Conservation (phyloP, 2,329 filamentous ascomycete species). For the Teratosphaeria zuluensis region DNA sequence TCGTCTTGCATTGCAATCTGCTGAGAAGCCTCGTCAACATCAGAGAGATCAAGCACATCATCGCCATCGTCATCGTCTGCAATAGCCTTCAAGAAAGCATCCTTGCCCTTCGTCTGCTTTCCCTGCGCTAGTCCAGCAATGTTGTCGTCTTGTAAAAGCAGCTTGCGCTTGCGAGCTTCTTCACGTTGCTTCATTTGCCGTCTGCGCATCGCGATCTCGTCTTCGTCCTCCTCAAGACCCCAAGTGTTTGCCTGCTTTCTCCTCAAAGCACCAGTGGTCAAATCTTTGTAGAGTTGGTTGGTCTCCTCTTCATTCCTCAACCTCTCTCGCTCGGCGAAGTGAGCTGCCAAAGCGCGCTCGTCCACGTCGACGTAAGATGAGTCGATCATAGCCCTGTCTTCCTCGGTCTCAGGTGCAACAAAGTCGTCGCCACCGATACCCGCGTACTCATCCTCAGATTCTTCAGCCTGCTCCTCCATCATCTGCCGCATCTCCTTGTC, state of each 20-base stretch:
- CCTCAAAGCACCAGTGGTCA: slow-evolving; percentile 78
- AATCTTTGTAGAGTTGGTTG: slow-evolving; percentile 83
- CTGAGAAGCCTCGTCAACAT: slow-evolving; percentile 44
- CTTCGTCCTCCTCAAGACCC: slow-evolving; percentile 72
- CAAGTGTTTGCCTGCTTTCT: slow-evolving; percentile 63
- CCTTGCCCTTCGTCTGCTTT: slow-evolving; percentile 53
- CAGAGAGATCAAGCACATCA: slow-evolving; percentile 51
- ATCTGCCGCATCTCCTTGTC: slow-evolving; percentile 78
- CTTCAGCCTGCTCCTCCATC: slow-evolving; percentile 87
- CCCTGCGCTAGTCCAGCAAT: slow-evolving; percentile 63
- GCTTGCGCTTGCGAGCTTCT: slow-evolving; percentile 84
- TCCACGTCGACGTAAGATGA: slow-evolving; percentile 66
- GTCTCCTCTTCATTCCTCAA: slow-evolving; percentile 76
- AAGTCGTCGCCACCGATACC: slow-evolving; percentile 86
- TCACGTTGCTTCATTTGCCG: slow-evolving; percentile 76
- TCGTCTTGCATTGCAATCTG: slow-evolving; percentile 25
- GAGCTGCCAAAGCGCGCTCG: slow-evolving; percentile 70
- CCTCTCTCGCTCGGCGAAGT: slow-evolving; percentile 75
- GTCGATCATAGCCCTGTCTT: slow-evolving; percentile 83
- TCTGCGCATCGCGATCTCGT: slow-evolving; percentile 65
- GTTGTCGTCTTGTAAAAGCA: slow-evolving; percentile 77
- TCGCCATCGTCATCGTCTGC: slow-evolving; percentile 58
- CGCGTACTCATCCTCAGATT: slow-evolving; percentile 97
- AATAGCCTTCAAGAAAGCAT: slow-evolving; percentile 82
- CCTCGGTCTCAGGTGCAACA: slow-evolving; percentile 62